Base-by-base conservation (phyloP, 768 basidiomycete genomes). In the Amanita polypyramis region DNA sequence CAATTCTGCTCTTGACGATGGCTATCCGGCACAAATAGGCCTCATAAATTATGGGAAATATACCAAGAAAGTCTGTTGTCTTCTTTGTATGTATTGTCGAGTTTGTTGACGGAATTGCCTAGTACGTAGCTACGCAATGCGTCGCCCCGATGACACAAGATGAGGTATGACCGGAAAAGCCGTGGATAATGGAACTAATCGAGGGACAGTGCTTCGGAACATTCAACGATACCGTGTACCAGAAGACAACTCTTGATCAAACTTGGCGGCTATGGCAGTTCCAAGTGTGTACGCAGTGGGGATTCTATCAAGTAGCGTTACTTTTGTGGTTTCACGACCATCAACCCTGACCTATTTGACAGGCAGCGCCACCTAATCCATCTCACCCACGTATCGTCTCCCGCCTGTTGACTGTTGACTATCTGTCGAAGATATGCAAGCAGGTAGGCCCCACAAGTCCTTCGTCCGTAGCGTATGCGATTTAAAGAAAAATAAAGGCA, bases 201-300 rank as follows among this genome's bases (percentile, higher is more conserved):
- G 47, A 21, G 14, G 29, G 30, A 42, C 52, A 92, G 80, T 97
- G 94, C 65, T 96, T 94, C 56, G 91, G 92, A 4, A 87, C 90
- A 0, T 82, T 72, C 52, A 69, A 94, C 50, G 84, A 84, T 54
- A 57, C 68, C 3, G 70, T 79, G 54, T 95, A 76, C 63, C 71
- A 73, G 53, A 68, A 72, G 10, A 79, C 74, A 1, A 75, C 73
- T 9, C 61, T 91, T 6, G 71, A 78, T 49, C 76, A 89, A 56
- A 74, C 73, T 4, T 97, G 94, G 94, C 74, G 90, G 35, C 65
- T 83, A 10, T 97, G 94, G 94, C 55, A 70, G 4, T 95, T 91
- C 74, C 93, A 90, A 65, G 87, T 91, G 45, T 93, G 91, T 69
- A 92, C 89, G 0, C 78, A 95, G 57, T 97, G 95, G 95, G 95